Evolutionary conservation across 1,284 basidiomycete genomes (phyloP).

Genomic region (Cutaneotrichosporon sp.): DNA sequence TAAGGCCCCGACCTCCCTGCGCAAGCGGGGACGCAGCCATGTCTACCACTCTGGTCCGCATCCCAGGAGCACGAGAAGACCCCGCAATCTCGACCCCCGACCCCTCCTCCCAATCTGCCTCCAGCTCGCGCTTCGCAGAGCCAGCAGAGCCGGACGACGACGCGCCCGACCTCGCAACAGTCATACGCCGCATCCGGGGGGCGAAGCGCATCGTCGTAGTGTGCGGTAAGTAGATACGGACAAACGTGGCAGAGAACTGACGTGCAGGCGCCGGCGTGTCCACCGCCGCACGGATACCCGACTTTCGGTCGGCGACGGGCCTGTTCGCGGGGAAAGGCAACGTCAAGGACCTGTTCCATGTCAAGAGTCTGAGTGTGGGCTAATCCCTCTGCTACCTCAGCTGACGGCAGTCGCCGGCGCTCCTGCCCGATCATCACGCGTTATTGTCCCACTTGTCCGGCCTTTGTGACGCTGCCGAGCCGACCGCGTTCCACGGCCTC

Average conservation of each 20-base stretch:
- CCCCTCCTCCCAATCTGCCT: too few species aligned
- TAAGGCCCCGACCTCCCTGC: too few species aligned
- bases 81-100: too few species aligned
- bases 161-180: slow-evolving; percentile 12
- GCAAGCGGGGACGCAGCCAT: neutral
- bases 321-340: slow-evolving; percentile 66
- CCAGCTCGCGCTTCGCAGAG: slow-evolving; percentile 5
- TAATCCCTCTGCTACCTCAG: too few species aligned
- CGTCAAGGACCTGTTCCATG: slow-evolving; percentile 87
- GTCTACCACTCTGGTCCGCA: slow-evolving; percentile 4
- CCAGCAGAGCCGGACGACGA: neutral
- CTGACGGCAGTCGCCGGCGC: slow-evolving; percentile 47
- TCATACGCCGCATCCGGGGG: slow-evolving; percentile 57
- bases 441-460: slow-evolving; percentile 75
- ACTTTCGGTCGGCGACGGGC: slow-evolving; percentile 79
- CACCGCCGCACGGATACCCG: slow-evolving; percentile 83
- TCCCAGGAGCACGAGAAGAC: neutral
- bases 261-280: slow-evolving; percentile 79
- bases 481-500: slow-evolving; percentile 76
- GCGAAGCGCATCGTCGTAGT: slow-evolving; percentile 79
- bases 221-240: slow-evolving; percentile 60
- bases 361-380: slow-evolving; percentile 80
- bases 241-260: neutral
- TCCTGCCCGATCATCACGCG: slow-evolving; percentile 64
- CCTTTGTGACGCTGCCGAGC: slow-evolving; percentile 66